A percentile compares a stretch with the other conserved stretches of the same genome.
phyloP scores from a whole-genome alignment of 2,329 filamentous ascomycete species.

The Cercospora janseana region DNA sequence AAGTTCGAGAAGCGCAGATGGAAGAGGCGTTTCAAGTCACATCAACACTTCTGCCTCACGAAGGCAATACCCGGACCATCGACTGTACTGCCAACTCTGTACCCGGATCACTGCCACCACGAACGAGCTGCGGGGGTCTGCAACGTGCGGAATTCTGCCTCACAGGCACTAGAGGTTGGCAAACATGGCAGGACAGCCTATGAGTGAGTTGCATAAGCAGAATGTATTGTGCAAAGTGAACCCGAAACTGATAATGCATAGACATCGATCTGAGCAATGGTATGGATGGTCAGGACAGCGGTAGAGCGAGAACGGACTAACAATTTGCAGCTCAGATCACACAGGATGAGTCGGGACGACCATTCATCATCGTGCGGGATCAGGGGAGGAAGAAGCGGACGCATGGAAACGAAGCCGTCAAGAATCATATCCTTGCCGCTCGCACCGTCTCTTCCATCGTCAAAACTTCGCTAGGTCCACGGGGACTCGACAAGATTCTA shows the following conservation, averaged over 20 bases:
- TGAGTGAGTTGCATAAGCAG: constrained; percentile 64
- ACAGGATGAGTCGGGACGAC: constrained; percentile 95
- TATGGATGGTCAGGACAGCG: constrained; percentile 47
- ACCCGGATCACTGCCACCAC: constrained; percentile 5
- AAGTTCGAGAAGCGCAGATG: constrained; percentile 12
- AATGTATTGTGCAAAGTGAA: constrained; percentile 42
- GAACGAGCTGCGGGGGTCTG: background rate
- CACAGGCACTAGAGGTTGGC: constrained; percentile 6
- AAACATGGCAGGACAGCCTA: constrained; percentile 52
- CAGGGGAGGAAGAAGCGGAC: constrained; percentile 98
- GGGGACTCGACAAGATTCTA: constrained; percentile 97
- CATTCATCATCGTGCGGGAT: constrained; percentile 97
- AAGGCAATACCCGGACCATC: background rate
- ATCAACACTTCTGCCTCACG: background rate
- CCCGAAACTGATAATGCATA: constrained; percentile 39
- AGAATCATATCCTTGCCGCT: constrained; percentile 95
- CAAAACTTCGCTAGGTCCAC: constrained; percentile 92
- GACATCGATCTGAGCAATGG: constrained; percentile 82
- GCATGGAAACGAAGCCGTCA: constrained; percentile 94
- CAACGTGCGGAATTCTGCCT: constrained; percentile 1
- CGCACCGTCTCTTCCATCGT: constrained; percentile 95
- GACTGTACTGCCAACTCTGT: too few relatives aligned
- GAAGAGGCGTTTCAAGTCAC: constrained; percentile 8
- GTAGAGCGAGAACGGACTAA: constrained; percentile 7
- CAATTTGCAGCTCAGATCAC: constrained; percentile 64